Percentiles rank a stretch among this genome's conserved stretches.
phyloP scores from a whole-genome alignment of 257 asterid species.

The Solanum paucissectum region DNA sequence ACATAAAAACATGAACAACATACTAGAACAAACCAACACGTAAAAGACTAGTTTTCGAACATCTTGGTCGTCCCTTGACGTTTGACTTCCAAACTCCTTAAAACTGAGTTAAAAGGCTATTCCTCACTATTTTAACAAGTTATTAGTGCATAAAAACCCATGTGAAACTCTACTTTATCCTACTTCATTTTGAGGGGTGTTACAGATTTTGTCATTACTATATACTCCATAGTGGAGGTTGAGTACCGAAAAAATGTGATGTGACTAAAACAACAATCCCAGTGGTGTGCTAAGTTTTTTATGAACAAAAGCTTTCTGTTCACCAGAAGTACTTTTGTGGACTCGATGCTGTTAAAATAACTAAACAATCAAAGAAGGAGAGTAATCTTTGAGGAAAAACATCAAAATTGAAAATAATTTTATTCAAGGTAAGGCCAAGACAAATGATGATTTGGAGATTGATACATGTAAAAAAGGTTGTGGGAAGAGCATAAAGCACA shows the following conservation, averaged over 20 bases:
- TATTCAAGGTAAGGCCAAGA: conserved; percentile 3
- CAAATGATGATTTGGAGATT: conserved; percentile 8
- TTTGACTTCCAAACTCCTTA: no score
- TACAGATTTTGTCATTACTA: conserved; percentile 68
- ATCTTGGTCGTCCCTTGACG: no score
- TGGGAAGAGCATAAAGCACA: conserved; percentile 11
- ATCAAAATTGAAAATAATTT: conserved; percentile 13
- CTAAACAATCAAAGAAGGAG: conserved; percentile 67
- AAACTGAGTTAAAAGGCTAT: no score
- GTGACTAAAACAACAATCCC: conserved; percentile 72
- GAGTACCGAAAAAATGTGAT: conserved; percentile 59
- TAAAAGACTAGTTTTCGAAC: no score
- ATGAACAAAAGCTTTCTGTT: conserved; percentile 34
- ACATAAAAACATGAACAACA: no score
- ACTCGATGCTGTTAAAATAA: conserved; percentile 57
- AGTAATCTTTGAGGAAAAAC: conserved; percentile 18
- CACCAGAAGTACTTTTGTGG: conserved; percentile 74
- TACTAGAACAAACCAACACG: no score
- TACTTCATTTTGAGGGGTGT: no score
- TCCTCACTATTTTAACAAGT: no score
- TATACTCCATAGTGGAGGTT: conserved; percentile 64
- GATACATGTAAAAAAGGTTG: conserved; percentile 8
- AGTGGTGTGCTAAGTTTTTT: conserved; percentile 54
- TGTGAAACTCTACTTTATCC: no score
- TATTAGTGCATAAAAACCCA: no score